phyloP scores from a whole-genome alignment of 805 yeast species.

The Spencermartinsiella europaea region DNA sequence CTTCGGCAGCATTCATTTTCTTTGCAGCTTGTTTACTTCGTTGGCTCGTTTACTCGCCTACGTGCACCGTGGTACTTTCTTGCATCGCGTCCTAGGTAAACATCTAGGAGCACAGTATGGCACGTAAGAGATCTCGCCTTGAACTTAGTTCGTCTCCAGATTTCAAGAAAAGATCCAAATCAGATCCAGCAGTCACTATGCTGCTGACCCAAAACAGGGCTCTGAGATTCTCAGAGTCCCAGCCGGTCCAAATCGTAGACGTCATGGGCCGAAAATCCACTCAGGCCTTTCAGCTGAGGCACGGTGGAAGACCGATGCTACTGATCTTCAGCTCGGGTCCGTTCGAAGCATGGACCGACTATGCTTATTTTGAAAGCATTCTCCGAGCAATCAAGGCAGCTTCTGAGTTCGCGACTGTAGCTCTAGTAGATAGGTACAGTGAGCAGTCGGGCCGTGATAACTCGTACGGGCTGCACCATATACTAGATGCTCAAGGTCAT shows the following conservation, averaged over 20 bases:
- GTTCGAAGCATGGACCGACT: not conserved
- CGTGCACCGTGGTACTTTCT: too few species aligned
- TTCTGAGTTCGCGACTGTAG: not conserved
- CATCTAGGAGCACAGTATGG: too few species aligned
- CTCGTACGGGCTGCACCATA: not conserved
- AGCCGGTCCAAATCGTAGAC: not conserved
- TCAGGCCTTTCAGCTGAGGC: not conserved
- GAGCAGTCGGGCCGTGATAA: not conserved
- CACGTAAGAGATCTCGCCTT: too few species aligned
- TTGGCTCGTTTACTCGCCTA: too few species aligned
- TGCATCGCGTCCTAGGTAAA: too few species aligned
- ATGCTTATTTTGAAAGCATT: not conserved
- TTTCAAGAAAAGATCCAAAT: not conserved
- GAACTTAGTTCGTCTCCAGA: too few species aligned
- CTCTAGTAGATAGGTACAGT: not conserved
- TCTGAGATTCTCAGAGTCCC: not conserved
- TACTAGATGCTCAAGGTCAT: slow-evolving; percentile 4
- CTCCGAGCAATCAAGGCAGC: not conserved
- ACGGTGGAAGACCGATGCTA: not conserved
- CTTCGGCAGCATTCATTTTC: too few species aligned
- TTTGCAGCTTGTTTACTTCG: too few species aligned
- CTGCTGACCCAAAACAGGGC: not conserved
- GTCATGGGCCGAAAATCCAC: not conserved
- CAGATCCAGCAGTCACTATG: not conserved
- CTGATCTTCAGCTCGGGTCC: not conserved